Evolutionary conservation across 148 eudicot species (phyloP).

Genomic region (Persicaria maculosa): DNA sequence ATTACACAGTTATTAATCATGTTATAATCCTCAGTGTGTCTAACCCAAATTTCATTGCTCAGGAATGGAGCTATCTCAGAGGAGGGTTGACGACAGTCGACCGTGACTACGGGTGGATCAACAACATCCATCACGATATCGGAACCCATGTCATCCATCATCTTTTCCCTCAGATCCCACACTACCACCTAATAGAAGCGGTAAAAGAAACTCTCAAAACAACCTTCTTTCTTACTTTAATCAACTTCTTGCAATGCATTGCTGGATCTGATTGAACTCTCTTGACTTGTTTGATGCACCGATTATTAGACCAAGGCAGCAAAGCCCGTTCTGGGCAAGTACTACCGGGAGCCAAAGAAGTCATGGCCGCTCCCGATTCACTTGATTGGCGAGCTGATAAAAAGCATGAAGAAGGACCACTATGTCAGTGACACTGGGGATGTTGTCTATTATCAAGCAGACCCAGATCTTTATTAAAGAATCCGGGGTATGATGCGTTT

Average conservation of each 20-base stretch:
- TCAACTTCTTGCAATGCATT: not conserved
- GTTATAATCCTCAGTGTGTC: not conserved
- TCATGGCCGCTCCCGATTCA: conserved; percentile 41
- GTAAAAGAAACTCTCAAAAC: conserved; percentile 12
- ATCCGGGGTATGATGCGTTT: not conserved
- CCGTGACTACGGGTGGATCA: conserved; percentile 37
- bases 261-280: not conserved
- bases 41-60: not conserved
- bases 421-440: conserved; percentile 42
- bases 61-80: conserved; percentile 38
- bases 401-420: conserved; percentile 40
- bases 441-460: conserved; percentile 40
- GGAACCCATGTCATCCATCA: conserved; percentile 41
- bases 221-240: too few species aligned
- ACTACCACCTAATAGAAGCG: conserved; percentile 37
- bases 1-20: not conserved
- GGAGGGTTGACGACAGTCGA: conserved; percentile 36
- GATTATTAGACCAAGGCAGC: conserved; percentile 38
- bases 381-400: conserved; percentile 23
- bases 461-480: conserved; percentile 14
- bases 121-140: conserved; percentile 36
- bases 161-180: conserved; percentile 44
- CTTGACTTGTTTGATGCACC: not conserved
- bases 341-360: conserved; percentile 43
- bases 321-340: conserved; percentile 39